phyloP scores from a whole-genome alignment of 495 filamentous ascomycete genomes.

The Aspergillus campestris region DNA sequence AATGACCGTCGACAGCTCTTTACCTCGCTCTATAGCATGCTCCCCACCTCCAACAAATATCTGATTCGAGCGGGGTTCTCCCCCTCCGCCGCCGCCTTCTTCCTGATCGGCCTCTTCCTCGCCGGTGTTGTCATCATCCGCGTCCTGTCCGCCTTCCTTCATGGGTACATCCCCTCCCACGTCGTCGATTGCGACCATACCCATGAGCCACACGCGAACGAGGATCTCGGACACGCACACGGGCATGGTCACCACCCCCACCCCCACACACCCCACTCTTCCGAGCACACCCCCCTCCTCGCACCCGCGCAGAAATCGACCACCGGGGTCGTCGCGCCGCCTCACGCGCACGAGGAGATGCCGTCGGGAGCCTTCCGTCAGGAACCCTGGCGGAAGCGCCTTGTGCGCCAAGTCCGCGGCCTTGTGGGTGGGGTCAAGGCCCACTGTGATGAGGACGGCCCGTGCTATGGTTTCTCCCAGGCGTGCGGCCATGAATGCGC shows the following conservation, averaged over 20 bases:
- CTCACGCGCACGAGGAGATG: background rate
- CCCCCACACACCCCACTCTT: constrained; percentile 11
- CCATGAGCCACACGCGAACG: constrained; percentile 48
- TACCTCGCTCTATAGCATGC: constrained; percentile 88
- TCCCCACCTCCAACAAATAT: constrained; percentile 74
- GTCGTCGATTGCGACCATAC: constrained; percentile 87
- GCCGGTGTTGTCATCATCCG: constrained; percentile 79
- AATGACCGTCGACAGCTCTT: constrained; percentile 56
- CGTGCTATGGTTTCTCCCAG: constrained; percentile 78
- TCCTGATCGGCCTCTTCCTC: constrained; percentile 69
- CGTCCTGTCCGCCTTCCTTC: constrained; percentile 66
- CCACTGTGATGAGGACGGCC: constrained; percentile 63
- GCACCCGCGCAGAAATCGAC: constrained; percentile 17
- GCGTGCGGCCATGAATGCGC: constrained; percentile 75
- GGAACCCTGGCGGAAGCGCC: constrained; percentile 31
- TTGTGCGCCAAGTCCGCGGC: constrained; percentile 46
- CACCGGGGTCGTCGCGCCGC: constrained; percentile 10
- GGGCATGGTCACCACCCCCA: constrained; percentile 11
- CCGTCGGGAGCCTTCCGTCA: constrained; percentile 7
- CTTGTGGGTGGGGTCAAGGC: constrained; percentile 60
- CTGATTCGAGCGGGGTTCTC: constrained; percentile 59
- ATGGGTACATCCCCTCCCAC: constrained; percentile 82
- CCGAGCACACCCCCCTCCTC: constrained; percentile 42
- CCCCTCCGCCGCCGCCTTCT: constrained; percentile 57
- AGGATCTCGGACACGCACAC: constrained; percentile 26